phyloP scores from a whole-genome alignment of 1,139 yeast genomes.

The Blastobotrys raffinosifermentans region DNA sequence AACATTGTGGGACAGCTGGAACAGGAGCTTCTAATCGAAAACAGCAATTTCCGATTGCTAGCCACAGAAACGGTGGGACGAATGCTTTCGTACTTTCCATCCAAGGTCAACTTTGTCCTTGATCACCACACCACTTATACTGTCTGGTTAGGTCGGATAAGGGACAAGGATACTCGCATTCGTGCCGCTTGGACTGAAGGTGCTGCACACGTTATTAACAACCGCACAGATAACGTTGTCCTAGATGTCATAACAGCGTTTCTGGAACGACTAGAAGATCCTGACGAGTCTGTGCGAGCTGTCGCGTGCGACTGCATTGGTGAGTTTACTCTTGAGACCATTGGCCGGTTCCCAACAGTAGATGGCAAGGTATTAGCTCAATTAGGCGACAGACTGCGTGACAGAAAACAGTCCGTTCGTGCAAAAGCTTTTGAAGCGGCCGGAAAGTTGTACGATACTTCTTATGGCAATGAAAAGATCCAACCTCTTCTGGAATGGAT shows the following conservation, averaged over 20 bases:
- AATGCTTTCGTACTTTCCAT: slow-evolving; percentile 47
- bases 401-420: slow-evolving; percentile 63
- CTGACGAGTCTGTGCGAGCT: slow-evolving; percentile 68
- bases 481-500: slow-evolving; percentile 40
- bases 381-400: slow-evolving; percentile 50
- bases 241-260: slow-evolving; percentile 54
- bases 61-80: slow-evolving; percentile 73
- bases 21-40: slow-evolving; percentile 68
- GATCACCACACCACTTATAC: slow-evolving; percentile 58
- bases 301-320: slow-evolving; percentile 47
- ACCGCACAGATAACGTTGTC: slow-evolving; percentile 43
- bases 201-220: slow-evolving; percentile 41
- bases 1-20: slow-evolving; percentile 77
- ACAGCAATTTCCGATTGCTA: slow-evolving; percentile 52
- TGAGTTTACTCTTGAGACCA: slow-evolving; percentile 38
- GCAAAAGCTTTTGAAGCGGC: slow-evolving; percentile 51
- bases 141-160: slow-evolving; percentile 68
- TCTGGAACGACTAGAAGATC: slow-evolving; percentile 64
- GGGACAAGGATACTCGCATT: slow-evolving; percentile 62
- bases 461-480: slow-evolving; percentile 17
- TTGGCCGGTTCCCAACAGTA: neutral
- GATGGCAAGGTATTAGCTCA: slow-evolving; percentile 28
- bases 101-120: slow-evolving; percentile 53
- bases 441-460: slow-evolving; percentile 47
- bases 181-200: slow-evolving; percentile 67